Evolutionary conservation across 169 alveolate species (phyloP).

Genomic region (Cryptosporidium viatorum): DNA sequence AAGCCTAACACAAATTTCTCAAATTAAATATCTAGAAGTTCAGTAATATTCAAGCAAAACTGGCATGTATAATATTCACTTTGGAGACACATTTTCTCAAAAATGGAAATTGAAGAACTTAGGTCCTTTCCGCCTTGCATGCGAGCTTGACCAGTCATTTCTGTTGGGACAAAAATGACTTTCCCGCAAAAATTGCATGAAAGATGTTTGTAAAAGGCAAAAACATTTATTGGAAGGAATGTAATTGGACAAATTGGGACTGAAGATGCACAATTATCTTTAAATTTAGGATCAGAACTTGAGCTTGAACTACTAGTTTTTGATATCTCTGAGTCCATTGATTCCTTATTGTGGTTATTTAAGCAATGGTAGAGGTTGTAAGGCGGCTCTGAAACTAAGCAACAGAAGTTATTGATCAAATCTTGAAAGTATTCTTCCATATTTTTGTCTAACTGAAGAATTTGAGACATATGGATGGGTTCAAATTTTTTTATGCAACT

Average conservation of each 20-base stretch:
- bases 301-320: not conserved
- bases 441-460: not conserved
- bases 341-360: not conserved
- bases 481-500: not conserved
- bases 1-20: not conserved
- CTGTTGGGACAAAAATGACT: constrained; percentile 19
- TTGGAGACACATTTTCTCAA: constrained; percentile 17
- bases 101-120: not conserved
- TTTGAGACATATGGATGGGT: not conserved
- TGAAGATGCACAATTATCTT: constrained; percentile 20
- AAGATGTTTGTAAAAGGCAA: not conserved
- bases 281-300: not conserved
- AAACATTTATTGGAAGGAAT: constrained; percentile 38
- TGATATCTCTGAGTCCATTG: too few relatives aligned
- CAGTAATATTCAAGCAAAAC: constrained; percentile 16
- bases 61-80: constrained; percentile 29
- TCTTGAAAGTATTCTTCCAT: not conserved
- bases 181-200: constrained; percentile 70
- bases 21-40: constrained; percentile 33
- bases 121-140: not conserved
- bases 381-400: not conserved
- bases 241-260: constrained; percentile 71
- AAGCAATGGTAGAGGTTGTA: constrained; percentile 19
- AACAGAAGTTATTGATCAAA: not conserved
- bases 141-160: not conserved